Evolutionary conservation across 176 grass and related monocot genomes (phyloP).

Genomic region (Aegilops tauschii): DNA sequence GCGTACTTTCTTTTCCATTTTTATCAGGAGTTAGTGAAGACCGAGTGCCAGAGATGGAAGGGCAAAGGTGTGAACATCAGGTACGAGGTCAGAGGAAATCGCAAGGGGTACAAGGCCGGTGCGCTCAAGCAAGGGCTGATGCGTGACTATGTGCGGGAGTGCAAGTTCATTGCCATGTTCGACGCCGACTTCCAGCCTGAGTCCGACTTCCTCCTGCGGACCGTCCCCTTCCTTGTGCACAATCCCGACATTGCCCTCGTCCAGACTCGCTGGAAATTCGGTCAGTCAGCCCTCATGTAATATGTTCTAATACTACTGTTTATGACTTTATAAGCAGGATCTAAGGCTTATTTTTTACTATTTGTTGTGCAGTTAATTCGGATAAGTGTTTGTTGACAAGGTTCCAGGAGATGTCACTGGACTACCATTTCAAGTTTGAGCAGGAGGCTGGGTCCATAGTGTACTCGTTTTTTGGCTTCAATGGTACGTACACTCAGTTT

Average conservation of each 20-base stretch:
- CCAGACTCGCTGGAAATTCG: constrained; percentile 89
- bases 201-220: constrained; percentile 65
- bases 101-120: constrained; percentile 93
- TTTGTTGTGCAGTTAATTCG: constrained; percentile 60
- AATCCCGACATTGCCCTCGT: constrained; percentile 81
- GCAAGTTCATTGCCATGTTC: constrained; percentile 89
- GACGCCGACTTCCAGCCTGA: constrained; percentile 87
- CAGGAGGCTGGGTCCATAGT: constrained; percentile 78
- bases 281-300: constrained; percentile 8
- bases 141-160: constrained; percentile 56
- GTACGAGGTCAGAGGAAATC: constrained; percentile 67
- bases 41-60: constrained; percentile 74
- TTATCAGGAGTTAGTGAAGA: constrained; percentile 59
- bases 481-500: constrained; percentile 34
- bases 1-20: neutral
- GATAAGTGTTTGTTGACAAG: constrained; percentile 84
- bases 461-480: constrained; percentile 88
- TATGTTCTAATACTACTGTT: no score
- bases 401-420: constrained; percentile 92
- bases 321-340: neutral
- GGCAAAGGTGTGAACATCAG: constrained; percentile 73
- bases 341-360: neutral
- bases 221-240: constrained; percentile 79
- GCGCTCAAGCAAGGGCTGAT: constrained; percentile 80
- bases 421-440: constrained; percentile 97